Evolutionary conservation across 352 stramenopile genomes (phyloP), one percentile per base, ranked within the genome.

Genomic region (Phytophthora sojae): DNA sequence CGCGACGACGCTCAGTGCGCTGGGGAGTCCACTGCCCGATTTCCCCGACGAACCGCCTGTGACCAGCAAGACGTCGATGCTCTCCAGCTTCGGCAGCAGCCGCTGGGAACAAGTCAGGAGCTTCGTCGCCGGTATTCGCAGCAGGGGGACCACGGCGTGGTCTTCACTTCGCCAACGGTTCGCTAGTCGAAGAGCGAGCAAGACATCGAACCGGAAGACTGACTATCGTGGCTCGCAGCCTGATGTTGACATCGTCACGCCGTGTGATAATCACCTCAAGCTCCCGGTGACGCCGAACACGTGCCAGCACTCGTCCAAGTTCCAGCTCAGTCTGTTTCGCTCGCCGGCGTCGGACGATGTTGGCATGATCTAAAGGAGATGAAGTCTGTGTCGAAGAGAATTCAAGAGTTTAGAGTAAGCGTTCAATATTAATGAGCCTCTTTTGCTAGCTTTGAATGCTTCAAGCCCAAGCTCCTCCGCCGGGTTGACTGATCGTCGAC

Each of bases 271-370:
- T 21, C 56, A 39, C 1, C 9, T 58, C 9, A 67, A 69, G 11
- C 21, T 39, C 5, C 54, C 59, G 17, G 49, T 52, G 65, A 73
- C 70, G 21, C 64, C 64, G 8, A 21, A 56, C 5, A 26, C 45
- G 52, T 59, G 49, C 35, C 57, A 77, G 6, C 6, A 62, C 9
- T 77, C 69, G 37, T 70, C 64, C 49, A 77, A 73, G 58, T 73
- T 39, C 29, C 70, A 70, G 29, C 60, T 70, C n/a, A 56, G 47
- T 45, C 35, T 77, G 26, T 76, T 73, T 45, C 54, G 54, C 17
- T 73, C 58, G 35, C 64, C 58, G 6, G 56, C 37, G 12, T 66
- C 64, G 4, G 30, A 49, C n/a, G 50, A 60, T n/a, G 30, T 74
- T 37, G 70, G 70, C 2, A 73, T 73, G 65, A 73, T 77, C 47